Evolutionary conservation across 2,329 filamentous ascomycete species (phyloP).

Genomic region (Xylaria sp.): DNA sequence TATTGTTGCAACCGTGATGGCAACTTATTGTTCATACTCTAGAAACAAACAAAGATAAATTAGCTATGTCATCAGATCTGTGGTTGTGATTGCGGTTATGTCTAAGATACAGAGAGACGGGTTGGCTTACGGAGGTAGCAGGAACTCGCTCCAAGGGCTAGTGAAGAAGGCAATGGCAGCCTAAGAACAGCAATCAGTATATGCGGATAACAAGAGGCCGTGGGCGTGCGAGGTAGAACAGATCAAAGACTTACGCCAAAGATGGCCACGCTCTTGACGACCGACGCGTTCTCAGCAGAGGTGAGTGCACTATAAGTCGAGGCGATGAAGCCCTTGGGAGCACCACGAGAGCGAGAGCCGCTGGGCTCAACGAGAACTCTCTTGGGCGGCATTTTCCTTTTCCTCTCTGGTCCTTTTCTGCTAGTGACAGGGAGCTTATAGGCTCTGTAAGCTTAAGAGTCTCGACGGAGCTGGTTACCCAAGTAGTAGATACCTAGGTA

Average conservation of each 20-base stretch:
- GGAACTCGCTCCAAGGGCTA: slow-evolving; percentile 74
- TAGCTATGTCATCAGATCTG: slow-evolving; percentile 5
- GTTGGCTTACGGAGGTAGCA: slow-evolving; percentile 70
- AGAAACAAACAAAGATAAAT: background rate
- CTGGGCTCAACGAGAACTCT: slow-evolving; percentile 64
- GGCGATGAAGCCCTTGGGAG: slow-evolving; percentile 65
- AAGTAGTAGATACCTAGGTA: background rate
- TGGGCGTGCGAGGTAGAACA: background rate
- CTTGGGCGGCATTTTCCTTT: slow-evolving; percentile 69
- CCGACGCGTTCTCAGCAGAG: slow-evolving; percentile 73
- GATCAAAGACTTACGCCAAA: slow-evolving; percentile 68
- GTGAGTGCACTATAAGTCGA: slow-evolving; percentile 72
- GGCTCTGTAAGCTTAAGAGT: background rate
- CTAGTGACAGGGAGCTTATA: background rate
- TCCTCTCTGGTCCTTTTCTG: slow-evolving; percentile 1
- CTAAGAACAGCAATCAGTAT: slow-evolving; percentile 52
- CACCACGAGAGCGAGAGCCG: slow-evolving; percentile 54
- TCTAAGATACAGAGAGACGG: background rate
- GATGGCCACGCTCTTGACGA: slow-evolving; percentile 74
- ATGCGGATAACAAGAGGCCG: background rate
- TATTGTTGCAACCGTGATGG: background rate
- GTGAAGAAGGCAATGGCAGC: slow-evolving; percentile 73
- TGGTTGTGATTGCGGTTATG: background rate
- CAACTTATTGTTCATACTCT: slow-evolving; percentile 22
- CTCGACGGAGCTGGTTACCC: background rate